phyloP scores from a whole-genome alignment of 139 green algal genomes.

The Microglena sp. region DNA sequence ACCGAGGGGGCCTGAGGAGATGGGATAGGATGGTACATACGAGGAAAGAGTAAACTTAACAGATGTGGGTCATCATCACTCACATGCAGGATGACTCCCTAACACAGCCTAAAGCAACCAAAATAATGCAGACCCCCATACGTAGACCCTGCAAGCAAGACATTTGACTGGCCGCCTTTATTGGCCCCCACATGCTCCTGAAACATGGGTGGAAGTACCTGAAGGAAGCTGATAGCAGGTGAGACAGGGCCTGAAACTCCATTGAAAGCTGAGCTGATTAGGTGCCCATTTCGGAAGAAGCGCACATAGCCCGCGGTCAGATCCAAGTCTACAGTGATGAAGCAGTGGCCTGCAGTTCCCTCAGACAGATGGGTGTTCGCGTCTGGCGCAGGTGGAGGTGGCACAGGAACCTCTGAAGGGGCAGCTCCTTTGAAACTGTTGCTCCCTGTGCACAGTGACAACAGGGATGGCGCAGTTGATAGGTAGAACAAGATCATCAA shows the following conservation, averaged over 20 bases:
- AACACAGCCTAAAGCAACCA: no score
- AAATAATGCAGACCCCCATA: no score
- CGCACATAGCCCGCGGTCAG: slow-evolving; percentile 39
- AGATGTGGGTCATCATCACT: not conserved
- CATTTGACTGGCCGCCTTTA: no score
- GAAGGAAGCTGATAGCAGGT: slow-evolving; percentile 33
- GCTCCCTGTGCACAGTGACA: slow-evolving; percentile 3
- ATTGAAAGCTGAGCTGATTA: slow-evolving; percentile 38
- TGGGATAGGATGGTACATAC: not conserved
- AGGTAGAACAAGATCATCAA: no score
- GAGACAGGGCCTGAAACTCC: slow-evolving; percentile 32
- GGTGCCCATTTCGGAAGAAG: slow-evolving; percentile 52
- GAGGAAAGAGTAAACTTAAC: not conserved
- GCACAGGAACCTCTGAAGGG: slow-evolving; percentile 1
- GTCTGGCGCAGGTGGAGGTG: slow-evolving; percentile 16
- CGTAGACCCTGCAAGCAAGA: no score
- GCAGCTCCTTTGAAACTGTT: slow-evolving; percentile 8
- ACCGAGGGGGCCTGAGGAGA: not conserved
- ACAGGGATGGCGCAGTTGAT: no score
- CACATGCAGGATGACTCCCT: no score
- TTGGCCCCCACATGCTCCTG: no score
- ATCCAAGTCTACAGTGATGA: slow-evolving; percentile 52
- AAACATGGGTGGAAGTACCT: no score
- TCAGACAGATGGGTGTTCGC: slow-evolving; percentile 28
- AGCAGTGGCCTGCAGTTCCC: slow-evolving; percentile 38